A percentile compares a stretch with the other conserved stretches of the same genome.
Evolutionary conservation across 225 moss, liverwort and hornwort genomes (phyloP).

Genomic region (Sphagnum contortum): DNA sequence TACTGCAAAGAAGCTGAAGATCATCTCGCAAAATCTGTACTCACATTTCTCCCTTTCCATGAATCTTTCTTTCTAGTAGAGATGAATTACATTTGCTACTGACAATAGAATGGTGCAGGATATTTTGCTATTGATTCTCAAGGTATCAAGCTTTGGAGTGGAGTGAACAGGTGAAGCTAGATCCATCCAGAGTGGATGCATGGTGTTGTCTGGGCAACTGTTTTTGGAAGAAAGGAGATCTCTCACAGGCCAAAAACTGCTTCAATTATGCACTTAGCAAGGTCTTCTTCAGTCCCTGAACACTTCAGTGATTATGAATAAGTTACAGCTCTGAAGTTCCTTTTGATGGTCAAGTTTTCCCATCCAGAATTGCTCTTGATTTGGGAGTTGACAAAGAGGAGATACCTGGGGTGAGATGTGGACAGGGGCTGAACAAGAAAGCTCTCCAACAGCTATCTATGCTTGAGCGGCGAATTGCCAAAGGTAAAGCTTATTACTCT

Average conservation of each 20-base stretch:
- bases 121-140: no score
- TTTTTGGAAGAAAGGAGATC: constrained; percentile 61
- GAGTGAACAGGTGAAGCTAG: constrained; percentile 39
- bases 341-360: no score
- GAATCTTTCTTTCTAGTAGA: no score
- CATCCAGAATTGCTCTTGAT: no score
- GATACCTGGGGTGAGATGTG: not conserved
- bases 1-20: constrained; percentile 58
- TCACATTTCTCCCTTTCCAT: not conserved
- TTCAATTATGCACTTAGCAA: constrained; percentile 49
- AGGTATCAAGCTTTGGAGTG: no score
- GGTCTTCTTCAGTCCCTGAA: constrained; percentile 8
- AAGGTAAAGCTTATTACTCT: constrained; percentile 15
- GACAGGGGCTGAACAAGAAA: constrained; percentile 45
- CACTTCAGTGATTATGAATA: no score
- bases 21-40: constrained; percentile 57
- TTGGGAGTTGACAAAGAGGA: no score
- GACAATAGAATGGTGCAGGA: no score
- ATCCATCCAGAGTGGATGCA: constrained; percentile 51
- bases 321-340: no score
- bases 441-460: constrained; percentile 67
- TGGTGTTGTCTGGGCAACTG: constrained; percentile 66
- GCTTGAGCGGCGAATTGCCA: constrained; percentile 57
- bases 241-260: constrained; percentile 49
- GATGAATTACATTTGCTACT: no score